Base-by-base conservation (phyloP, 2,329 filamentous ascomycete species). In the Ophiocordyceps australis region DNA sequence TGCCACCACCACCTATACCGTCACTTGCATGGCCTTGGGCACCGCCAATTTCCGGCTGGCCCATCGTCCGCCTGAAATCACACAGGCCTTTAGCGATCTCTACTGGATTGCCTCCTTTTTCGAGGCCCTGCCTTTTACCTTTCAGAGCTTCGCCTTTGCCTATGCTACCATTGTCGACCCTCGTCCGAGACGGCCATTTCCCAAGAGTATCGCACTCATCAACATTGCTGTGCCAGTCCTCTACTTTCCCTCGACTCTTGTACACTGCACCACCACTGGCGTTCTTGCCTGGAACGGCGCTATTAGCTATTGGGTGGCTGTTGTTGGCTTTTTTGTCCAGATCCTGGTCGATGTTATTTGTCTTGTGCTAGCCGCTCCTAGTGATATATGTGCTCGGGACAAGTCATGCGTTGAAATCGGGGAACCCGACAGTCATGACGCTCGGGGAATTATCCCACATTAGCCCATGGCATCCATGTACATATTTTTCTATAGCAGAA, bases 221-320 rank as follows among this genome's bases (percentile, higher is more conserved):
- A 35, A 33, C 13, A 29, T 35, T 17, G 5, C 33, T 6, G 33
- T 26, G 27, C 30, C 31, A 0, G 23, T 34, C 1, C 19, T 30
- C 16, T 33, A 29, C 24, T 9, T 30, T 12, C 19, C 28, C 13
- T 20, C 25, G 8, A 31, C 27, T 5, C 28, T 28, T 5, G 20
- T 29, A 13, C 33, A 33, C 20, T 31, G 29, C 10, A 24, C 29
- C 13, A 29, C 29, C 17, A 29, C 19, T 9, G 32, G 32, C 2
- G 28, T 32, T 1, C 30, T 35, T 20, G 31, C 33, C 5, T 35
- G 28, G 28, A 28, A 35, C 10, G 33, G 33, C 7, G 26, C 20
- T 4, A 23, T 35, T 7, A 24, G 24, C 5, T 34, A 32, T 14
- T 35, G 26, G 25, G 14, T 23, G 12, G n/a, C n/a, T n/a, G n/a